phyloP scores from a whole-genome alignment of 2,329 filamentous ascomycete species.

The Phialophora macrospora region DNA sequence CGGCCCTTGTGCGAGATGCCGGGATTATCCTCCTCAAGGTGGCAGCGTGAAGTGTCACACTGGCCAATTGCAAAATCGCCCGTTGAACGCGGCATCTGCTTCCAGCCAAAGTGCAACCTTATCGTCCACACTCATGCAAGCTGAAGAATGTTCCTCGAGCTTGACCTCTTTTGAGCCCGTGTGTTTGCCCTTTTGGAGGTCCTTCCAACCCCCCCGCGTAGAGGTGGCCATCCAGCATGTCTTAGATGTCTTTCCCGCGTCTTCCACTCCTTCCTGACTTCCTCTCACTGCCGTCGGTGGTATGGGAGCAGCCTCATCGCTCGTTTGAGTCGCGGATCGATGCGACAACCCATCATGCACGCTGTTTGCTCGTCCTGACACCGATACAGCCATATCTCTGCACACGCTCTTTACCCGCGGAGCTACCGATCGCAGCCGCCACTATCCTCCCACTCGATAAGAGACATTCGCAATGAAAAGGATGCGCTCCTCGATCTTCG shows the following conservation, averaged over 20 bases:
- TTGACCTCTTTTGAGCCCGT: slow-evolving; percentile 6
- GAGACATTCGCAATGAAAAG: slow-evolving; percentile 25
- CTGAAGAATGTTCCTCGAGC: slow-evolving; percentile 16
- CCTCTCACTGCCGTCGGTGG: slow-evolving; percentile 7
- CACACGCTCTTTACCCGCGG: slow-evolving; percentile 18
- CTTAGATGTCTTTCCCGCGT: slow-evolving; percentile 12
- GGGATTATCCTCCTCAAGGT: neutral
- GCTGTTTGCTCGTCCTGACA: slow-evolving; percentile 15
- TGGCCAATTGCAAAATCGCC: slow-evolving; percentile 5
- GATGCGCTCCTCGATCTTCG: slow-evolving; percentile 21
- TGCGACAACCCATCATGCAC: slow-evolving; percentile 18
- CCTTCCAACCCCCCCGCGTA: slow-evolving; percentile 1
- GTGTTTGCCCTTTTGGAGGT: slow-evolving; percentile 15
- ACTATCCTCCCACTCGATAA: neutral
- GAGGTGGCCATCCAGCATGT: slow-evolving; percentile 8
- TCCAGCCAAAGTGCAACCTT: slow-evolving; percentile 8
- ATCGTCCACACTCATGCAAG: slow-evolving; percentile 9
- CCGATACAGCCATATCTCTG: slow-evolving; percentile 9
- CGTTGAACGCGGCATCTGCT: neutral
- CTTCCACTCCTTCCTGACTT: neutral
- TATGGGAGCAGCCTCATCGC: slow-evolving; percentile 15
- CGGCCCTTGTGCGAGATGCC: neutral
- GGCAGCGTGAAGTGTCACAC: neutral
- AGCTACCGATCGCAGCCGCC: neutral
- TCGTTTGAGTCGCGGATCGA: slow-evolving; percentile 22